Evolutionary conservation across 225 moss, liverwort and hornwort genomes (phyloP), one percentile per base, ranked within the genome.

Genomic region (Anthoceros angustus): DNA sequence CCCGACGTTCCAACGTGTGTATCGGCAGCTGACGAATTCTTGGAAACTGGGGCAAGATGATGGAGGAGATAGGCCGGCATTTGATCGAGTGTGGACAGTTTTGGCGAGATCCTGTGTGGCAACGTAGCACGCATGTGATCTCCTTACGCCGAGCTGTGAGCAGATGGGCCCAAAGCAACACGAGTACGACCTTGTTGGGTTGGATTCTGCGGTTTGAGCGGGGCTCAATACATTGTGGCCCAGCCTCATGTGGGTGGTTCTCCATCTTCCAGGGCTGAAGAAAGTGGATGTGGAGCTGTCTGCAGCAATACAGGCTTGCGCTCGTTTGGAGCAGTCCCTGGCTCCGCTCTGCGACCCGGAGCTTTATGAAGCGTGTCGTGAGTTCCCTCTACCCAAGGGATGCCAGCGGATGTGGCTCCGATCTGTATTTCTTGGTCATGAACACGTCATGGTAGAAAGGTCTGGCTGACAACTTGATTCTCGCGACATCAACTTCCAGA

Each of bases 321-420:
- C 93, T 5, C 85, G 87, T 0, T 63, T 93, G 2, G 93, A 93
- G 68, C 89, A 93, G 61, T 84, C 71, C 68, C 84, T 87, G 12
- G 82, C 81, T 20, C 86, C 86, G 25, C 77, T 70, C 8, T 74
- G 89, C 26, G 89, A 93, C 63, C 76, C 89, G 4, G 86, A 93
- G 55, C 85, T 89, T n/a, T 93, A 82, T 40, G 85, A 89, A 69
- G 86, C 87, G 80, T 84, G 76, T 5, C 93, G 93, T 93, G 80
- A 72, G 43, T 46, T 64, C n/a, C 16, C 65, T 24, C 42, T 43
- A 7, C 55, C 55, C 55, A 7, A 7, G 55, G n/a, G 7, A 18
- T 18, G 7, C 55, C 55, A 18, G 8, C 23, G 55, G n/a, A 20
- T 55, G 18, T 15, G 55, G 6, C 14, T 55, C 0, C 55, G n/a